Evolutionary conservation across 768 basidiomycete genomes (phyloP).

Genomic region (Auricularia sp.): DNA sequence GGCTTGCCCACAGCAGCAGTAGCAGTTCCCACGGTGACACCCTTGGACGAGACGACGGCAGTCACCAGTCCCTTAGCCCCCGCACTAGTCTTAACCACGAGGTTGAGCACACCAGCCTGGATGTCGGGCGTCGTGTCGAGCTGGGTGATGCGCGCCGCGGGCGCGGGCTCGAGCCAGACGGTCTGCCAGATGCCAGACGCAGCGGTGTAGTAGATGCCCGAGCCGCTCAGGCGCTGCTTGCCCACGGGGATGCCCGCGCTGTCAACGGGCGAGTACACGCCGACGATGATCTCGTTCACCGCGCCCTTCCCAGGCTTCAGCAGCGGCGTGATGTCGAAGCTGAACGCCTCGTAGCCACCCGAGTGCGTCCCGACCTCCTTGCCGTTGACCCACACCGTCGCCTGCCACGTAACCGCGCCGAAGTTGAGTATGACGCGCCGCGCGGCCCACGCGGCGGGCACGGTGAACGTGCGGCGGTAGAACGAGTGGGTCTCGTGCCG

Average conservation of each 20-base stretch:
- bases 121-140: not conserved
- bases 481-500: not conserved
- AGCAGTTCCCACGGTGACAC: not conserved
- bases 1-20: not conserved
- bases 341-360: not conserved
- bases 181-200: constrained; percentile 2
- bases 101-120: not conserved
- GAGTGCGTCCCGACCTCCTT: not conserved
- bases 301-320: not conserved
- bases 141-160: not conserved
- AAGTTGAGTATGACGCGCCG: not conserved
- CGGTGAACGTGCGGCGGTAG: constrained; percentile 1
- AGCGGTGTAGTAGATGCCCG: not conserved
- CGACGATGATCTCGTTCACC: not conserved
- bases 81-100: not conserved
- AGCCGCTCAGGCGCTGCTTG: not conserved
- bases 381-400: constrained; percentile 1
- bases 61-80: not conserved
- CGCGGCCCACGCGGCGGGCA: not conserved
- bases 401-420: not conserved
- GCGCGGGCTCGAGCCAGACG: not conserved
- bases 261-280: not conserved
- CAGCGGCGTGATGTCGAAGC: not conserved
- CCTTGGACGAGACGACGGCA: not conserved
- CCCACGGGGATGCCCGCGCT: not conserved